Conservation (phyloP, 306 rosid species). For the Lablab purpureus region DNA sequence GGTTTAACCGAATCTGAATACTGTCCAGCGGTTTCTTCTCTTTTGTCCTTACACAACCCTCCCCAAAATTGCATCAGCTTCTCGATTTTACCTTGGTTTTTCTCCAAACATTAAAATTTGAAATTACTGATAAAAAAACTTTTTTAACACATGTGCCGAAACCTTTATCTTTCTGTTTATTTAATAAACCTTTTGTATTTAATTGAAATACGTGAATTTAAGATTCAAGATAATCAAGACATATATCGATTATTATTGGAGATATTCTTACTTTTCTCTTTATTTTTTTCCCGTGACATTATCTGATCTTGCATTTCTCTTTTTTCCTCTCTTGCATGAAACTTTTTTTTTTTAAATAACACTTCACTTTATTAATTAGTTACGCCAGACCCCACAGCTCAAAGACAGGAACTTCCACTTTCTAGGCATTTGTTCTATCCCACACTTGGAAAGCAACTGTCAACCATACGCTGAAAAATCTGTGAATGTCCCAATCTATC, state of each 20-base stretch:
- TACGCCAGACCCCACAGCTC: slow-evolving; percentile 14
- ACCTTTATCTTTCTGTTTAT: not conserved
- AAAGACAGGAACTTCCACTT: slow-evolving; percentile 14
- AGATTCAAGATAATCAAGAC: not conserved
- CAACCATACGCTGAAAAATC: slow-evolving; percentile 38
- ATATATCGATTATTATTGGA: not conserved
- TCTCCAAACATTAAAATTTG: not conserved
- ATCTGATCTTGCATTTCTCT: not conserved
- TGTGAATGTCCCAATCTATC: slow-evolving; percentile 42
- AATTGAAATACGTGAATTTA: slow-evolving; percentile 12
- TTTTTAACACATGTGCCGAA: not conserved
- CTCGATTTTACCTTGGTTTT: not conserved
- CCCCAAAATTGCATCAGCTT: not conserved
- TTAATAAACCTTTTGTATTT: not conserved
- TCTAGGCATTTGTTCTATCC: not conserved
- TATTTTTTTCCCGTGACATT: not conserved
- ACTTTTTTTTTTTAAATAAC: not conserved
- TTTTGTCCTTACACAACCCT: not conserved
- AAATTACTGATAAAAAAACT: not conserved
- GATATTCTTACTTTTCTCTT: not conserved
- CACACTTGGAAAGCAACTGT: slow-evolving; percentile 11
- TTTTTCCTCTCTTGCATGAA: not conserved
- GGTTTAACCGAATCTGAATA: not conserved
- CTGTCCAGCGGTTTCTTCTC: not conserved
- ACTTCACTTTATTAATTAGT: not conserved